These are phyloP conservation scores for Cytospora leucostoma DNA, from an alignment of 2,329 filamentous ascomycete species.

Conservation along the genomic window DNA sequence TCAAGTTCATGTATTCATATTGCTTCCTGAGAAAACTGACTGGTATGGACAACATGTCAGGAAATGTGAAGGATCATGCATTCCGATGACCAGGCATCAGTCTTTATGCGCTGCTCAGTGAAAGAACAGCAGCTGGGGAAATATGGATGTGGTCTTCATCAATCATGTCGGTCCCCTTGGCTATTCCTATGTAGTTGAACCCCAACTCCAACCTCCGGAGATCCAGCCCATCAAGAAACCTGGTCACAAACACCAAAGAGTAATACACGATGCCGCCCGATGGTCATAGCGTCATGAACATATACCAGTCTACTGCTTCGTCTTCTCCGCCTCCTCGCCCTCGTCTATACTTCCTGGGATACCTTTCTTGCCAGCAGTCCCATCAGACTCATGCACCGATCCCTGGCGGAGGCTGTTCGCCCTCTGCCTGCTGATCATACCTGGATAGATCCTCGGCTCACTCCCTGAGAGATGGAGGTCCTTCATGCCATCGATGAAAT, in stretches of 20 bases:
- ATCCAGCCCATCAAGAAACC: background rate
- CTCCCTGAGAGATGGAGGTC: slow-evolving; percentile 55
- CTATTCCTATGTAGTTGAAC: background rate
- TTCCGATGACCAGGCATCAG: too few relatives aligned
- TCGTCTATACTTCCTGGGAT: slow-evolving; percentile 5
- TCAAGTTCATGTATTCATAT: too few relatives aligned
- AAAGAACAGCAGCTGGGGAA: background rate
- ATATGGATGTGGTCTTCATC: too few relatives aligned
- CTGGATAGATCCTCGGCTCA: slow-evolving; percentile 73
- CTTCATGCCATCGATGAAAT: slow-evolving; percentile 35
- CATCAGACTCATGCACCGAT: slow-evolving; percentile 44
- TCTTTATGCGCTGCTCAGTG: background rate
- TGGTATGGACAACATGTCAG: too few relatives aligned
- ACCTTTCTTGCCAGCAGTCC: background rate
- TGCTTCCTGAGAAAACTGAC: too few relatives aligned
- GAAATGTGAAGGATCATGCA: too few relatives aligned
- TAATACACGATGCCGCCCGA: background rate
- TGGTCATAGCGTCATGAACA: background rate
- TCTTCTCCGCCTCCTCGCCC: slow-evolving; percentile 4
- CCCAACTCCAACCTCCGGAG: background rate
- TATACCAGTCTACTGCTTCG: slow-evolving; percentile 3
- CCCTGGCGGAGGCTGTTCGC: slow-evolving; percentile 45
- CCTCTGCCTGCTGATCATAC: slow-evolving; percentile 58
- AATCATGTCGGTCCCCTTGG: background rate
- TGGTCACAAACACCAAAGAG: background rate